phyloP scores from a whole-genome alignment of 352 stramenopile species.

The Globisporangium acanthophoron region DNA sequence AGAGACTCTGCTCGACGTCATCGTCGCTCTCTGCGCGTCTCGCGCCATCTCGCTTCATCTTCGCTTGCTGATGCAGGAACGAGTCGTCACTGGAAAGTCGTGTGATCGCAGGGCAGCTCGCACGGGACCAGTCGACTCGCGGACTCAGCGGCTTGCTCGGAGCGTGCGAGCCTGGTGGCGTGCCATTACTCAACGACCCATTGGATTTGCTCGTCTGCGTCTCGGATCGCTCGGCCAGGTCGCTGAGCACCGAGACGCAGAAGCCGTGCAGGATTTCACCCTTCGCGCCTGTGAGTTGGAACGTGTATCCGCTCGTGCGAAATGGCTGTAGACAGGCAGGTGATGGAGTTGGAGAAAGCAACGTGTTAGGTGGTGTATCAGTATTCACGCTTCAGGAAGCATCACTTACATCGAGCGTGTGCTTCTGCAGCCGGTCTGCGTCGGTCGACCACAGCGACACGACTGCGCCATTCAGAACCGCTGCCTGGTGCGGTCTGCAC shows the following conservation, averaged over 20 bases:
- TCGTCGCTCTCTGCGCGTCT: constrained; percentile 2
- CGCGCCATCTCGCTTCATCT: neutral
- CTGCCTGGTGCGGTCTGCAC: constrained; percentile 50
- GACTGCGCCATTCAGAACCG: constrained; percentile 37
- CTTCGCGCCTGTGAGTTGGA: constrained; percentile 79
- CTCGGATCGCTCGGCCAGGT: constrained; percentile 20
- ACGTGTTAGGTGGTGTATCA: neutral
- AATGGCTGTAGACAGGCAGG: constrained; percentile 25
- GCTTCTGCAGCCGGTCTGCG: constrained; percentile 47
- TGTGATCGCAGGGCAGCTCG: constrained; percentile 22
- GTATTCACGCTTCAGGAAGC: neutral
- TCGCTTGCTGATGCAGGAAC: constrained; percentile 6
- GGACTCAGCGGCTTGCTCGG: constrained; percentile 18
- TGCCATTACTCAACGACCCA: neutral
- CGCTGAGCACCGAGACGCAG: constrained; percentile 61
- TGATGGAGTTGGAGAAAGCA: neutral
- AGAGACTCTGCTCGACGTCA: neutral
- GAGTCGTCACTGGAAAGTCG: constrained; percentile 9
- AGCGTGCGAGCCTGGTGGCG: neutral
- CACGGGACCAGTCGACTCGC: constrained; percentile 19
- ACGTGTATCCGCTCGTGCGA: constrained; percentile 70
- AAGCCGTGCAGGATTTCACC: constrained; percentile 79
- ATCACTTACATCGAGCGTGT: constrained; percentile 45
- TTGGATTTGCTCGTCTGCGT: neutral
- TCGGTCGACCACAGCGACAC: constrained; percentile 74